phyloP scores from a whole-genome alignment of 352 stramenopile genomes.

The Pythium brachiatum region DNA sequence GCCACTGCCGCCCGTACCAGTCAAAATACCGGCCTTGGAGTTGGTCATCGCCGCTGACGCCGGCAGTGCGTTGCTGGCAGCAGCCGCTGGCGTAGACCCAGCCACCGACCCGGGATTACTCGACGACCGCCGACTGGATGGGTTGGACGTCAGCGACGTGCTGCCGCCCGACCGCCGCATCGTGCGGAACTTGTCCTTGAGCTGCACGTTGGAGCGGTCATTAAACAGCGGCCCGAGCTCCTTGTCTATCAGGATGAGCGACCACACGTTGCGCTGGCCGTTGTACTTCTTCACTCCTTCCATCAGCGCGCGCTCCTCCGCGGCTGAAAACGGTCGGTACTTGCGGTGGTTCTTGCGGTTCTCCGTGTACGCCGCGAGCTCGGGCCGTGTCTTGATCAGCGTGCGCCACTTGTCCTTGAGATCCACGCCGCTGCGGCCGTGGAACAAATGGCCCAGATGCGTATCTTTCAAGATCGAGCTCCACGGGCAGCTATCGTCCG shows the following conservation, averaged over 20 bases:
- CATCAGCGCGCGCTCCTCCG: slow-evolving; percentile 84
- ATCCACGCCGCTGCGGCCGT: slow-evolving; percentile 74
- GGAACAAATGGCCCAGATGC: slow-evolving; percentile 71
- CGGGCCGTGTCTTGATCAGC: slow-evolving; percentile 74
- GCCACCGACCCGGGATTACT: slow-evolving; percentile 21
- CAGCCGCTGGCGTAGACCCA: not conserved
- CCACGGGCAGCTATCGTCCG: slow-evolving; percentile 82
- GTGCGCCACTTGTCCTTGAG: slow-evolving; percentile 86
- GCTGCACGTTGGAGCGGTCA: slow-evolving; percentile 77
- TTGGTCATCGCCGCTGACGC: slow-evolving; percentile 6
- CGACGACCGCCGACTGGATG: slow-evolving; percentile 44
- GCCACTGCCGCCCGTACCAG: not conserved
- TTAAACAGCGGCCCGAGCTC: slow-evolving; percentile 78
- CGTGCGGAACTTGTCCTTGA: slow-evolving; percentile 84
- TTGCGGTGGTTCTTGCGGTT: slow-evolving; percentile 88
- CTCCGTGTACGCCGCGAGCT: slow-evolving; percentile 75
- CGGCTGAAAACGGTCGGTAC: slow-evolving; percentile 71
- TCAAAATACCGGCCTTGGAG: slow-evolving; percentile 1
- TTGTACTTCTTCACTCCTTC: slow-evolving; percentile 86
- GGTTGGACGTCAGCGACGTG: slow-evolving; percentile 38
- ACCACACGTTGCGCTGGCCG: slow-evolving; percentile 81
- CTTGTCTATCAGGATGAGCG: slow-evolving; percentile 78
- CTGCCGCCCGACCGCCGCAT: slow-evolving; percentile 62
- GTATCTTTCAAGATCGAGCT: slow-evolving; percentile 76
- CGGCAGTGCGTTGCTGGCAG: slow-evolving; percentile 4